These are phyloP conservation scores for Knufia fluminis DNA, from an alignment of 2,329 filamentous ascomycete genomes.

Conservation along the genomic window DNA sequence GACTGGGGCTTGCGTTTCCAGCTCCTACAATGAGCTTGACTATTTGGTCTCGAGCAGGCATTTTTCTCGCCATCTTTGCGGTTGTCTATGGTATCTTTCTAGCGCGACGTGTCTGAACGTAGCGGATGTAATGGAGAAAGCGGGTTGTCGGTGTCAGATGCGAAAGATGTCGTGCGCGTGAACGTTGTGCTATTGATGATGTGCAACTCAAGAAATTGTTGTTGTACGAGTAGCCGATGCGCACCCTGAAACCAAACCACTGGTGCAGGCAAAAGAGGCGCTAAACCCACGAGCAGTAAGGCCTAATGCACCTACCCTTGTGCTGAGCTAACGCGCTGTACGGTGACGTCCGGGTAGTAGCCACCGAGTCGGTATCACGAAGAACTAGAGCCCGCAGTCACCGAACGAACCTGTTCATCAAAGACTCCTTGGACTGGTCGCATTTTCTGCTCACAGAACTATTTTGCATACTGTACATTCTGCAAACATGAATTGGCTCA, in stretches of 20 bases:
- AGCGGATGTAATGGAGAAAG: not conserved
- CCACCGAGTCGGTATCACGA: not conserved
- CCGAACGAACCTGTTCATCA: not conserved
- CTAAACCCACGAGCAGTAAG: not conserved
- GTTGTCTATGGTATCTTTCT: not conserved
- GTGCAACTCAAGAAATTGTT: not conserved
- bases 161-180: not conserved
- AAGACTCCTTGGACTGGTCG: not conserved
- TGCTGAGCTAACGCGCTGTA: not conserved
- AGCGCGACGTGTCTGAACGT: not conserved
- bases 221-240: not conserved
- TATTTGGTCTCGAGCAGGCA: constrained; percentile 56
- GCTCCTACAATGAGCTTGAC: constrained; percentile 98
- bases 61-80: constrained; percentile 43
- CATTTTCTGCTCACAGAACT: not conserved
- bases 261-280: not conserved
- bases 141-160: not conserved
- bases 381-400: not conserved
- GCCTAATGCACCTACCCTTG: not conserved
- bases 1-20: constrained; percentile 87
- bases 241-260: not conserved
- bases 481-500: constrained; percentile 71
- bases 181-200: not conserved
- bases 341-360: not conserved
- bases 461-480: not conserved